Conservation (phyloP, 1,284 basidiomycete species). For the Ganoderma boninense region DNA sequence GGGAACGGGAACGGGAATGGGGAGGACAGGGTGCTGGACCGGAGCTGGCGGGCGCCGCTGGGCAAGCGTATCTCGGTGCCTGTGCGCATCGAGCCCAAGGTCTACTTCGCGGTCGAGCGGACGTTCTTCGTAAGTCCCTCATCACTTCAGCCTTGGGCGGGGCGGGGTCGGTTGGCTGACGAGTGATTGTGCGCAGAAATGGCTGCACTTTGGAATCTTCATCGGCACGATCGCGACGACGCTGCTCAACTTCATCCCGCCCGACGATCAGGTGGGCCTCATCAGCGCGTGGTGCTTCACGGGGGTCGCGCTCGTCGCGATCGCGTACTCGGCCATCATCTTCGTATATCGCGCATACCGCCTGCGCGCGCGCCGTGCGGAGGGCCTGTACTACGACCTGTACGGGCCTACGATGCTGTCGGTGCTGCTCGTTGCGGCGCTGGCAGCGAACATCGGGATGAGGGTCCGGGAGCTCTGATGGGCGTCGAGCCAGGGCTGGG, state of each 20-base stretch:
- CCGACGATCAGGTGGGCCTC: conserved; percentile 81
- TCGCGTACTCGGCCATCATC: conserved; percentile 88
- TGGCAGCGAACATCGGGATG: conserved; percentile 81
- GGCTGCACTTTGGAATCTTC: conserved; percentile 93
- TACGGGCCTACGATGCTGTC: conserved; percentile 87
- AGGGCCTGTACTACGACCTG: conserved; percentile 89
- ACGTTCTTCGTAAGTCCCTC: conserved; percentile 87
- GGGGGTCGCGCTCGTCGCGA: conserved; percentile 86
- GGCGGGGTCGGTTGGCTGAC: no score
- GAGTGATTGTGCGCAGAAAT: no score
- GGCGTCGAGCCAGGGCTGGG: not conserved
- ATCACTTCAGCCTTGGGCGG: no score
- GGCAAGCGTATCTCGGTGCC: conserved; percentile 95
- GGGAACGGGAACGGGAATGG: conserved; percentile 19
- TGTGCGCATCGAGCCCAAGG: conserved; percentile 96
- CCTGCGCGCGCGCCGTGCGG: conserved; percentile 78
- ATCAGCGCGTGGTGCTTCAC: conserved; percentile 92
- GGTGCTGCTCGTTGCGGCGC: conserved; percentile 71
- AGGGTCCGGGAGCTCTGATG: conserved; percentile 46
- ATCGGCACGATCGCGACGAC: conserved; percentile 91
- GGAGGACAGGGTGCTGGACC: conserved; percentile 68
- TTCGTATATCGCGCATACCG: conserved; percentile 88
- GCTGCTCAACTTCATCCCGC: conserved; percentile 87
- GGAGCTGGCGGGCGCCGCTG: conserved; percentile 82
- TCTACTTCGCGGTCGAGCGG: conserved; percentile 96